Evolutionary conservation across 1,284 basidiomycete species (phyloP).

Genomic region (Trichosporon sp.): DNA sequence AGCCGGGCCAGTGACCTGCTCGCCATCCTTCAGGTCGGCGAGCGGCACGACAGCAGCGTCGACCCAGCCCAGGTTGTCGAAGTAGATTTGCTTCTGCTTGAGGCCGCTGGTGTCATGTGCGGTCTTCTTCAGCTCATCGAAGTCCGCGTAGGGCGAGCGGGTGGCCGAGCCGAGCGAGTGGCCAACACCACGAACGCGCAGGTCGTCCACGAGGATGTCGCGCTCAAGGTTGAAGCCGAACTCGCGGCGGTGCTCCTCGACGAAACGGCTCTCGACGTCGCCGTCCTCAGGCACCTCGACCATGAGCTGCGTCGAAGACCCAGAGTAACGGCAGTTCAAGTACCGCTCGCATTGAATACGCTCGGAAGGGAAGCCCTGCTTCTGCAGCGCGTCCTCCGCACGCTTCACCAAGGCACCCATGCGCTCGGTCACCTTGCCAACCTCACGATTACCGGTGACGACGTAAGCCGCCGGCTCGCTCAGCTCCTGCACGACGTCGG

Average conservation of each 20-base stretch:
- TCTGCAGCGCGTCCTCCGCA: conserved; percentile 62
- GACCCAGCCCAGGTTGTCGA: conserved; percentile 34
- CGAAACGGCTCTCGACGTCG: conserved; percentile 30
- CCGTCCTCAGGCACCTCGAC: conserved; percentile 32
- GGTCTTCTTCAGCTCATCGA: conserved; percentile 18
- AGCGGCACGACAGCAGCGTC: conserved; percentile 32
- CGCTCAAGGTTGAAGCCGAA: conserved; percentile 42
- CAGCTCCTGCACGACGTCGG: conserved; percentile 38
- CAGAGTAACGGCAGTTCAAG: conserved; percentile 40
- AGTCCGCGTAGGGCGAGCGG: conserved; percentile 31
- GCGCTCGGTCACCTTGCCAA: conserved; percentile 22
- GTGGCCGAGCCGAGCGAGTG: conserved; percentile 28
- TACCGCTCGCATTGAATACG: conserved; percentile 65
- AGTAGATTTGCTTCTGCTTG: conserved; percentile 31
- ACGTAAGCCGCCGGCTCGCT: conserved; percentile 35
- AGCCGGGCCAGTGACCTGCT: conserved; percentile 36
- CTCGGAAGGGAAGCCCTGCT: conserved; percentile 73
- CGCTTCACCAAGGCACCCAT: conserved; percentile 34
- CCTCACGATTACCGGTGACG: conserved; percentile 23
- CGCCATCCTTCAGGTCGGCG: conserved; percentile 28
- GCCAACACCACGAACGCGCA: conserved; percentile 38
- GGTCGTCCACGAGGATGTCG: conserved; percentile 38
- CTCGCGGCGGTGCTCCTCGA: conserved; percentile 39
- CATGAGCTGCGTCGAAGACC: conserved; percentile 42
- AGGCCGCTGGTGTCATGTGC: neutral